phyloP scores from a whole-genome alignment of 768 basidiomycete genomes.

The Lactarius akahatsu region DNA sequence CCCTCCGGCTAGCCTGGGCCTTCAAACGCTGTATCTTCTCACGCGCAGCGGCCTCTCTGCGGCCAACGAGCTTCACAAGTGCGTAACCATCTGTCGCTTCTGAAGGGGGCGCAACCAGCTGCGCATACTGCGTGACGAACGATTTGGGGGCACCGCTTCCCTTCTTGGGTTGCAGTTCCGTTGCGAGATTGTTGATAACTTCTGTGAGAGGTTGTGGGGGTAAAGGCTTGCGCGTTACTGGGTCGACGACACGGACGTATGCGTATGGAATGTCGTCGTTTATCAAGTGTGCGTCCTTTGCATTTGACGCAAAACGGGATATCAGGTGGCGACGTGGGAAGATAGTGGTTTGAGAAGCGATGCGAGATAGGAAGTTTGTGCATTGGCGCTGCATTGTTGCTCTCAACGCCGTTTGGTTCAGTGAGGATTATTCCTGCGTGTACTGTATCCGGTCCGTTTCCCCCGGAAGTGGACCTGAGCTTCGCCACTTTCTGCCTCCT shows the following conservation, averaged over 20 bases:
- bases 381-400: constrained; percentile 13
- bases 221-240: constrained; percentile 25
- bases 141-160: neutral
- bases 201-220: constrained; percentile 22
- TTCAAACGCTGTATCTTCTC: constrained; percentile 21
- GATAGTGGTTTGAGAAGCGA: neutral
- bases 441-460: neutral
- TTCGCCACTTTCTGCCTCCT: too few relatives aligned
- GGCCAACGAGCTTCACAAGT: constrained; percentile 25
- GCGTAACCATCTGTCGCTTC: constrained; percentile 25
- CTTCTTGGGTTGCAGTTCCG: constrained; percentile 3
- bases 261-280: constrained; percentile 26
- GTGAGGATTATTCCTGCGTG: neutral
- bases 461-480: neutral
- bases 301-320: constrained; percentile 12
- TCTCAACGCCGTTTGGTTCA: neutral
- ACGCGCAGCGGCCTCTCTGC: constrained; percentile 17
- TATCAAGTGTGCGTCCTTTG: constrained; percentile 20
- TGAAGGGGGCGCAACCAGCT: constrained; percentile 28
- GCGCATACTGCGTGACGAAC: constrained; percentile 19
- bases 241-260: constrained; percentile 28
- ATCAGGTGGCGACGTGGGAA: neutral
- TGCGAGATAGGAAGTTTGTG: neutral
- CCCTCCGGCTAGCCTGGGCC: constrained; percentile 18
- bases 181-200: constrained; percentile 20